These are phyloP conservation scores for Saksenaea vasiformis DNA, from an alignment of 371 early-diverging fungal genomes.

Conservation along the genomic window DNA sequence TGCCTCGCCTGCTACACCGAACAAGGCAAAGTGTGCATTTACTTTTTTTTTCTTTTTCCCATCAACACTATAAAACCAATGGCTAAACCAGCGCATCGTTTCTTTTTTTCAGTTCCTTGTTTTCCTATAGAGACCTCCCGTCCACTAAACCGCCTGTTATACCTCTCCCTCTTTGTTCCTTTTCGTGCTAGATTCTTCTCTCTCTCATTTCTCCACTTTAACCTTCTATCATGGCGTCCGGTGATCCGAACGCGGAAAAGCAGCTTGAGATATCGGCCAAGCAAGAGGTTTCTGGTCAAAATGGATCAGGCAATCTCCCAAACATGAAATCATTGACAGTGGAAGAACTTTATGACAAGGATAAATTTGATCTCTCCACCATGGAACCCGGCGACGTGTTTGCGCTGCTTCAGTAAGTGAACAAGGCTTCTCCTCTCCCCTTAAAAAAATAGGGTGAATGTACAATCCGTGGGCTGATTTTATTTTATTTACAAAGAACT, in stretches of 20 bases:
- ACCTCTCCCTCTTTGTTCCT: not conserved
- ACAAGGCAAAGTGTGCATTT: constrained; percentile 3
- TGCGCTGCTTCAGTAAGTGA: constrained; percentile 61
- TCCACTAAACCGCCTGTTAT: not conserved
- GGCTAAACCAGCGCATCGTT: not conserved
- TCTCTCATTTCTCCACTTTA: not conserved
- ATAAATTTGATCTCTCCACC: constrained; percentile 75
- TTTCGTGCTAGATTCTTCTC: not conserved
- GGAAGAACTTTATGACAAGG: constrained; percentile 77
- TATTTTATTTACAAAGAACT: constrained; percentile 46
- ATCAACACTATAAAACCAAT: not conserved
- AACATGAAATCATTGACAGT: constrained; percentile 50
- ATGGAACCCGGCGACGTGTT: constrained; percentile 74
- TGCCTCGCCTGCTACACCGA: not conserved
- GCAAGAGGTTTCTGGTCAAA: not conserved
- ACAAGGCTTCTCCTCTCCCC: not conserved
- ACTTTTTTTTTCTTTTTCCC: not conserved
- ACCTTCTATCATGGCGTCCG: not conserved
- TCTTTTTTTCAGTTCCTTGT: not conserved
- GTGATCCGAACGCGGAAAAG: constrained; percentile 1
- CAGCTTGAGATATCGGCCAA: not conserved
- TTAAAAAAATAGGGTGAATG: too few species aligned
- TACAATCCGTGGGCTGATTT: too few species aligned
- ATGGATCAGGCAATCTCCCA: not conserved
- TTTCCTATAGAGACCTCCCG: too few species aligned